Evolutionary conservation across 495 filamentous ascomycete genomes (phyloP).

Genomic region (Penicillium paradoxum): DNA sequence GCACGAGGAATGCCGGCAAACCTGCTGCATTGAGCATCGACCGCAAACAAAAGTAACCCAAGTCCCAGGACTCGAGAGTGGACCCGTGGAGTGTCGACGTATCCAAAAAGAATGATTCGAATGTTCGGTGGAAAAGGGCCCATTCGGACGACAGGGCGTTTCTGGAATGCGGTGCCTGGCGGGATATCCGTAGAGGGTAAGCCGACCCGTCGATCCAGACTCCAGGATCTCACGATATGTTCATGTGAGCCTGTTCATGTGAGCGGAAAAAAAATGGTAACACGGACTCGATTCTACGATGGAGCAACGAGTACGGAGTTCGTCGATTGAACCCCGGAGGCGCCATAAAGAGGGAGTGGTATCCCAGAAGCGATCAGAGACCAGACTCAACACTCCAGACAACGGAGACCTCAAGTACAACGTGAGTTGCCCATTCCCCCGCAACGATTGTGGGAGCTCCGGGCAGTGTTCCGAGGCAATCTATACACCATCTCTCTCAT

Average conservation of each 20-base stretch:
- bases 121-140: constrained; percentile 1
- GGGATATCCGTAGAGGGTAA: constrained; percentile 37
- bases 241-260: constrained; percentile 19
- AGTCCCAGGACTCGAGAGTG: constrained; percentile 4
- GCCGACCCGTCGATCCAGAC: constrained; percentile 31
- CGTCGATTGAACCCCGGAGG: no score
- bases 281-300: background rate
- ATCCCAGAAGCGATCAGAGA: background rate
- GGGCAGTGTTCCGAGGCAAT: no score
- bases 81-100: background rate
- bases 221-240: constrained; percentile 7
- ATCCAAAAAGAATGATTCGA: background rate
- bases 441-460: no score
- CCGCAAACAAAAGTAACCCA: background rate
- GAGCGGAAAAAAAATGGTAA: constrained; percentile 8
- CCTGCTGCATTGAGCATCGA: constrained; percentile 1
- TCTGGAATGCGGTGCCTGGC: constrained; percentile 14
- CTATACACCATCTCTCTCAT: no score
- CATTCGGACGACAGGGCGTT: constrained; percentile 18
- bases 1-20: constrained; percentile 4
- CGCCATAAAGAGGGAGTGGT: background rate
- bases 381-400: no score
- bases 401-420: background rate
- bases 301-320: no score
- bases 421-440: no score